Evolutionary conservation across 176 grass and related monocot species (phyloP).

Genomic region (Lolium rigidum): DNA sequence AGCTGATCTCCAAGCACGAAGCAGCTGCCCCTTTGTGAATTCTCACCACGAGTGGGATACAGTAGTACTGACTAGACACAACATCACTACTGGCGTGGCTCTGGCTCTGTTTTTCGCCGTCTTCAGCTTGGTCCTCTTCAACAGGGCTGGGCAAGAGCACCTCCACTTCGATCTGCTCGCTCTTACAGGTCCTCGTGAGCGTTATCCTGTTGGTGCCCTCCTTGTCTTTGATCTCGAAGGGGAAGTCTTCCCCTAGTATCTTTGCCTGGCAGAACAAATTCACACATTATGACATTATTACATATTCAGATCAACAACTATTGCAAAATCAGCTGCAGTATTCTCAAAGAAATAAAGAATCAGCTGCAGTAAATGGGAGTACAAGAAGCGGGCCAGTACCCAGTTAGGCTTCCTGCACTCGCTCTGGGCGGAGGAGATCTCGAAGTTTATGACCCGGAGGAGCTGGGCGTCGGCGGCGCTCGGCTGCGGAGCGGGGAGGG

Average conservation of each 20-base stretch:
- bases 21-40: conserved; percentile 23
- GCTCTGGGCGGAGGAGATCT: conserved; percentile 54
- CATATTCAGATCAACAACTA: background rate
- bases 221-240: conserved; percentile 55
- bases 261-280: conserved; percentile 36
- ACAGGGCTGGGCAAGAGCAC: conserved; percentile 37
- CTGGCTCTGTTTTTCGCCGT: background rate
- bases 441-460: conserved; percentile 51
- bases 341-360: background rate
- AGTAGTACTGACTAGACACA: conserved; percentile 16
- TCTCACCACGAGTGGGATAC: conserved; percentile 37
- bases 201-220: conserved; percentile 44
- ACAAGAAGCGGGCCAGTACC: background rate
- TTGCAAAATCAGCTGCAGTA: background rate
- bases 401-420: conserved; percentile 50
- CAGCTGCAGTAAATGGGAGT: background rate
- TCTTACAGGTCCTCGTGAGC: conserved; percentile 19
- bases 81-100: background rate
- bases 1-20: conserved; percentile 49
- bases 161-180: conserved; percentile 43
- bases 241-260: conserved; percentile 39
- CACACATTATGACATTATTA: background rate
- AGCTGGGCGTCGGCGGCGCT: conserved; percentile 48
- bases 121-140: background rate
- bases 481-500: background rate